These are phyloP conservation scores for Pythium sukuiense DNA, from an alignment of 352 stramenopile species.

Conservation along the genomic window DNA sequence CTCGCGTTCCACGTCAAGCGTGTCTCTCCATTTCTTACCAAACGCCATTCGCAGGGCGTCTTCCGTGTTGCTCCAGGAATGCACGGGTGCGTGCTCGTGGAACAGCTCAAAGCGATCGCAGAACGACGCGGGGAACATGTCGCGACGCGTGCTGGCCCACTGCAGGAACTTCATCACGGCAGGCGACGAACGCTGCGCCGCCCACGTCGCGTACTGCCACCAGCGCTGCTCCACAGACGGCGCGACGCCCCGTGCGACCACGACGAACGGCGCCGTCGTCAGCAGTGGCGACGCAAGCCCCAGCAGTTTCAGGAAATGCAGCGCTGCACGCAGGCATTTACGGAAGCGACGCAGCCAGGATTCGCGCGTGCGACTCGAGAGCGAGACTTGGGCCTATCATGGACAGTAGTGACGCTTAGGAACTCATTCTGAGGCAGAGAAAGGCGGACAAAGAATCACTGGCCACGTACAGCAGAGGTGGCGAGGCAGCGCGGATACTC, in stretches of 20 bases:
- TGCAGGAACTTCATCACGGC: conserved; percentile 95
- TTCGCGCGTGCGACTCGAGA: neutral
- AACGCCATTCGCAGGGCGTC: conserved; percentile 81
- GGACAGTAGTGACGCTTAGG: too few species aligned
- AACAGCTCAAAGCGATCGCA: conserved; percentile 91
- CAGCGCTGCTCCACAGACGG: conserved; percentile 46
- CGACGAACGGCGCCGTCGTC: conserved; percentile 44
- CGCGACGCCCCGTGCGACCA: conserved; percentile 29
- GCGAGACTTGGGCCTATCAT: neutral
- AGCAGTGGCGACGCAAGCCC: conserved; percentile 49
- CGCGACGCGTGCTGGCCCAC: conserved; percentile 93
- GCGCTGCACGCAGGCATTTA: conserved; percentile 43
- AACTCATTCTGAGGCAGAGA: too few species aligned
- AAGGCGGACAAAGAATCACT: too few species aligned
- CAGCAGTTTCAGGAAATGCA: conserved; percentile 67
- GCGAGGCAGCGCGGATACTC: conserved; percentile 24
- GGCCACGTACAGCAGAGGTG: conserved; percentile 20
- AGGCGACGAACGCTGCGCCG: conserved; percentile 76
- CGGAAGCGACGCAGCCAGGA: conserved; percentile 34
- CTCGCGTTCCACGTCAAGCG: conserved; percentile 52
- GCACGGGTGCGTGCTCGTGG: conserved; percentile 85
- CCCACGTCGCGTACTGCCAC: conserved; percentile 68
- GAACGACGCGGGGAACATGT: conserved; percentile 91
- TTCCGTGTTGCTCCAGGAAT: conserved; percentile 90
- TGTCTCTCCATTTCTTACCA: conserved; percentile 72